These are phyloP conservation scores for Amaranthus cruentus DNA, from an alignment of 148 eudicot genomes.

Conservation along the genomic window DNA sequence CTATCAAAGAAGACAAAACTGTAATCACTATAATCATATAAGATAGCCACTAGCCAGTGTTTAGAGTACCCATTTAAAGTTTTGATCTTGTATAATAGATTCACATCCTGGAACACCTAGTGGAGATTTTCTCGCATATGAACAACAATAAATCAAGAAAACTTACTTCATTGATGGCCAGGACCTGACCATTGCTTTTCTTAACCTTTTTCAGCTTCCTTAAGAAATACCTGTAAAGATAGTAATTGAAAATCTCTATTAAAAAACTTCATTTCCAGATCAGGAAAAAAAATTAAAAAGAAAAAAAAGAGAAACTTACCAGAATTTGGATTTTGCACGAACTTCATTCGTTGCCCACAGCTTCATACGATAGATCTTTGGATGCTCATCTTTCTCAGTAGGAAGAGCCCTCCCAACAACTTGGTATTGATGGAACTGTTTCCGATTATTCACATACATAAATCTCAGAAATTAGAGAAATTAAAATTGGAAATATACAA, in stretches of 20 bases:
- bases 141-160: background rate
- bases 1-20: too few species aligned
- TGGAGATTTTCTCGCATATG: too few species aligned
- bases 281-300: background rate
- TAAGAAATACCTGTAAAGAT: conserved; percentile 61
- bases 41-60: too few species aligned
- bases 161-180: conserved; percentile 82
- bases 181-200: conserved; percentile 92
- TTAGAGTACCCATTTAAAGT: too few species aligned
- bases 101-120: too few species aligned
- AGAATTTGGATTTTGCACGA: conserved; percentile 90
- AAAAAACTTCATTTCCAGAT: background rate
- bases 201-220: conserved; percentile 98
- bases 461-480: background rate
- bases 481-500: background rate
- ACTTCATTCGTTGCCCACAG: conserved; percentile 94
- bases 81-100: too few species aligned
- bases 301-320: conserved; percentile 34
- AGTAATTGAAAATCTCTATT: background rate
- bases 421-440: conserved; percentile 83
- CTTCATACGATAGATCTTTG: conserved; percentile 93
- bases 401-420: conserved; percentile 88
- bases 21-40: too few species aligned
- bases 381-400: conserved; percentile 59
- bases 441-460: background rate